Percentiles rank a stretch among this genome's conserved stretches.
Evolutionary conservation across 768 basidiomycete species (phyloP).

Genomic region (Mycena rosella): DNA sequence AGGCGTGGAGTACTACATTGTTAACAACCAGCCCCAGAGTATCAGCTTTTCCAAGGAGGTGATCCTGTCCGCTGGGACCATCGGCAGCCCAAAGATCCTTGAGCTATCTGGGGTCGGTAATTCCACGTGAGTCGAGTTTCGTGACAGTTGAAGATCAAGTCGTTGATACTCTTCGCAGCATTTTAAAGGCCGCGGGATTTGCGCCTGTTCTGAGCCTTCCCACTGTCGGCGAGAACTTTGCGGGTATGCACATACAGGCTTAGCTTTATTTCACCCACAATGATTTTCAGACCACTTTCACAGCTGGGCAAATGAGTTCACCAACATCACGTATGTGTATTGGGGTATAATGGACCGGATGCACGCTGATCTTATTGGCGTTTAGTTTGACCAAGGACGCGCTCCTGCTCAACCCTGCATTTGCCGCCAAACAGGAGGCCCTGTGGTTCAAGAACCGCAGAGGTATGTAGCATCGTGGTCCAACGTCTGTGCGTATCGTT

Average conservation of each 20-base stretch:
- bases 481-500: not conserved
- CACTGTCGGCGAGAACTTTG: constrained; percentile 61
- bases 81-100: constrained; percentile 55
- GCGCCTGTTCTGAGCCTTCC: constrained; percentile 56
- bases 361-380: not conserved
- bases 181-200: constrained; percentile 60
- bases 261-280: too few relatives aligned
- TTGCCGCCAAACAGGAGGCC: constrained; percentile 40
- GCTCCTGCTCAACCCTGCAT: constrained; percentile 40
- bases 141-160: too few relatives aligned
- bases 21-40: constrained; percentile 43
- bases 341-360: not conserved
- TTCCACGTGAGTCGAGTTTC: constrained; percentile 40
- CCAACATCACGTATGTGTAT: constrained; percentile 44
- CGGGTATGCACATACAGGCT: constrained; percentile 44
- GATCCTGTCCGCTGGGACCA: constrained; percentile 59
- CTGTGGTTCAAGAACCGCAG: constrained; percentile 48
- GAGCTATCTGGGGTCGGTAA: constrained; percentile 52
- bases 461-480: constrained; percentile 30
- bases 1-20: constrained; percentile 62
- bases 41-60: constrained; percentile 66
- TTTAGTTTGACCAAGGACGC: constrained; percentile 45
- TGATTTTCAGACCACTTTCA: constrained; percentile 46
- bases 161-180: constrained; percentile 34
- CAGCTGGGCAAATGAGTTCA: constrained; percentile 49